Percentiles rank a stretch among this genome's conserved stretches.
phyloP scores from a whole-genome alignment of 306 rosid genomes.

The Malus orientalis region DNA sequence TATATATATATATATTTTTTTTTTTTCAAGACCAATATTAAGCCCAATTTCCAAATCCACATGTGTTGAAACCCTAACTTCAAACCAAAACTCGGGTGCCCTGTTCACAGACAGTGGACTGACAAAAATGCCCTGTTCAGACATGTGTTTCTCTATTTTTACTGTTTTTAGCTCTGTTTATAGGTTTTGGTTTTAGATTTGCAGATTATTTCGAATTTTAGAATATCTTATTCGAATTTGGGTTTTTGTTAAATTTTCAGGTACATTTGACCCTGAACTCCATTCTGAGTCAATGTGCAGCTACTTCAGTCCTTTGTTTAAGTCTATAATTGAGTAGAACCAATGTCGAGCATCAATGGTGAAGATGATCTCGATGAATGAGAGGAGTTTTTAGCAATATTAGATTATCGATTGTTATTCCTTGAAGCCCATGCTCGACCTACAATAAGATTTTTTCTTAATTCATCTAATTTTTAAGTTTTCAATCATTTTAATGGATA shows the following conservation, averaged over 20 bases:
- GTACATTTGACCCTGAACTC: slow-evolving; percentile 63
- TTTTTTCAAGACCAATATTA: too few relatives aligned
- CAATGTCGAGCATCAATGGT: slow-evolving; percentile 53
- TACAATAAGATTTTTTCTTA: slow-evolving; percentile 49
- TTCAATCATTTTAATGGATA: too few relatives aligned
- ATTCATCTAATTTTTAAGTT: not conserved
- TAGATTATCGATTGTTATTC: slow-evolving; percentile 74
- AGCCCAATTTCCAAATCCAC: too few relatives aligned
- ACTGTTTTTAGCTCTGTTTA: not conserved
- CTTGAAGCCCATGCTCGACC: slow-evolving; percentile 85
- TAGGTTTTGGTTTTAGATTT: not conserved
- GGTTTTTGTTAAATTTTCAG: slow-evolving; percentile 18
- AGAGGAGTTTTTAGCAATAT: slow-evolving; percentile 52
- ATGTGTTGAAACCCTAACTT: too few relatives aligned
- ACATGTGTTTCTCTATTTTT: too few relatives aligned
- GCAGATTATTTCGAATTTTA: not conserved
- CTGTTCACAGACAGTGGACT: too few relatives aligned
- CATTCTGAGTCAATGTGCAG: slow-evolving; percentile 45
- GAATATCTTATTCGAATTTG: not conserved
- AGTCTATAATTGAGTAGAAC: slow-evolving; percentile 43
- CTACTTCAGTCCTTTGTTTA: slow-evolving; percentile 89
- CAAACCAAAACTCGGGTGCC: too few relatives aligned
- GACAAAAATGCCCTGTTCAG: too few relatives aligned
- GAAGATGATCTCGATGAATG: slow-evolving; percentile 68
- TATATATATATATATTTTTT: too few relatives aligned